A percentile compares a stretch with the other conserved stretches of the same genome.
These are phyloP conservation scores for Penicillium taxi DNA, from an alignment of 495 filamentous ascomycete species.

Conservation along the genomic window DNA sequence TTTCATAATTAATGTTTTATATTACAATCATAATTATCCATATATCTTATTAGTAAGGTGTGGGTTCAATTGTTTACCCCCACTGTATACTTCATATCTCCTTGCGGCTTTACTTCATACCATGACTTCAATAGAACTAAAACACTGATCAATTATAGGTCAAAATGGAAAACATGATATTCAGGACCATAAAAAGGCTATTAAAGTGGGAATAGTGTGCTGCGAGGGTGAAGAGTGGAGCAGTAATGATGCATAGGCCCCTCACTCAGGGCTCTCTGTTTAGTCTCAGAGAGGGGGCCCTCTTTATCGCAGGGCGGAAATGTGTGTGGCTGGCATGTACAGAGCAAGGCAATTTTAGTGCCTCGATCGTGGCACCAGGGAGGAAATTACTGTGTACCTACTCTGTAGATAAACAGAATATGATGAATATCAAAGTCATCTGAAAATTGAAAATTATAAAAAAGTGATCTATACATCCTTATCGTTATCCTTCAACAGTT, in stretches of 20 bases:
- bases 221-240: slow-evolving; percentile 12
- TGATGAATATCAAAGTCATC: too few species aligned
- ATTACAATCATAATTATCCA: too few species aligned
- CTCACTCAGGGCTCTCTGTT: slow-evolving; percentile 6
- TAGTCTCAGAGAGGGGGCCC: slow-evolving; percentile 1
- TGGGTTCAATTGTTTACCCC: too few species aligned
- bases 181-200: slow-evolving; percentile 3
- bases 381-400: slow-evolving; percentile 1
- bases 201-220: slow-evolving; percentile 6
- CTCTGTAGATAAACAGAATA: too few species aligned
- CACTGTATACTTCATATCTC: too few species aligned
- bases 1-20: too few species aligned
- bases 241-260: slow-evolving; percentile 7
- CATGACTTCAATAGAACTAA: too few species aligned
- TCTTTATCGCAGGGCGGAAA: slow-evolving; percentile 8
- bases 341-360: slow-evolving; percentile 19
- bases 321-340: slow-evolving; percentile 19
- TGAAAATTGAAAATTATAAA: too few species aligned
- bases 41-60: too few species aligned
- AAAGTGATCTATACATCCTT: neutral
- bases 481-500: slow-evolving; percentile 1
- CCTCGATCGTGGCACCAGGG: slow-evolving; percentile 17
- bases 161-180: slow-evolving; percentile 10
- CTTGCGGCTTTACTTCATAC: too few species aligned
- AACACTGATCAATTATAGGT: too few species aligned